Evolutionary conservation across 495 filamentous ascomycete genomes (phyloP), one percentile per base, ranked within the genome.

Genomic region (Neurospora africana): DNA sequence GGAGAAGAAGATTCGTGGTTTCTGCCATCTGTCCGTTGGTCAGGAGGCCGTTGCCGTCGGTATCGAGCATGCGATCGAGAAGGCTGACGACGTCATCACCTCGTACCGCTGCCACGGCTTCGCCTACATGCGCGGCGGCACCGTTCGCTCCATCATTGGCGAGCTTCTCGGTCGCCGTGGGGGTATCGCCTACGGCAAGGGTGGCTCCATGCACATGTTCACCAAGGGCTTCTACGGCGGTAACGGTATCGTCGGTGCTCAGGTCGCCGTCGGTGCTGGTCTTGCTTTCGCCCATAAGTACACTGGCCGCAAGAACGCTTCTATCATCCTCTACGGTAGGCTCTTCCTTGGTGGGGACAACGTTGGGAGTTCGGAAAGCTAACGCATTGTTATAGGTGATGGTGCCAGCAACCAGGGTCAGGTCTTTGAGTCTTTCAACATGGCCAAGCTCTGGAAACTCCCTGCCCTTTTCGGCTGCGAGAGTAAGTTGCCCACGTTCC

Each of bases 121-220:
- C 81, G 96, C 95, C 74, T 83, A 97, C 80, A 97, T 99, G 94
- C 92, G 96, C 75, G 95, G 95, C 72, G 96, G 88, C 78, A 91
- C 91, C 71, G 90, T 98, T 78, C 91, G 93, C 81, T 91, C 91
- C 71, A 97, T 99, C 82, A 97, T 99, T 79, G 95, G 95, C 77
- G 95, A 99, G 85, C 88, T 99, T 70, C 89, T 99, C 37, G 95
- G 95, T 75, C 91, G 95, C 75, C 89, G 95, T 78, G 93, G 94
- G 78, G 95, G 95, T 83, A 98, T 99, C 80, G 93, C 95, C 71
- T 95, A 97, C 86, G 95, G 95, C 79, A 99, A 99, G 88, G 95
- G 95, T 78, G 95, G 95, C 75, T 97, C 93, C 71, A 99, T 99
- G 95, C 95, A 99, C 87, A 99, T 99, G 95, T 99, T 99, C 87